Conservation (phyloP, 805 yeast species). For the Ogataea paraovalis region DNA sequence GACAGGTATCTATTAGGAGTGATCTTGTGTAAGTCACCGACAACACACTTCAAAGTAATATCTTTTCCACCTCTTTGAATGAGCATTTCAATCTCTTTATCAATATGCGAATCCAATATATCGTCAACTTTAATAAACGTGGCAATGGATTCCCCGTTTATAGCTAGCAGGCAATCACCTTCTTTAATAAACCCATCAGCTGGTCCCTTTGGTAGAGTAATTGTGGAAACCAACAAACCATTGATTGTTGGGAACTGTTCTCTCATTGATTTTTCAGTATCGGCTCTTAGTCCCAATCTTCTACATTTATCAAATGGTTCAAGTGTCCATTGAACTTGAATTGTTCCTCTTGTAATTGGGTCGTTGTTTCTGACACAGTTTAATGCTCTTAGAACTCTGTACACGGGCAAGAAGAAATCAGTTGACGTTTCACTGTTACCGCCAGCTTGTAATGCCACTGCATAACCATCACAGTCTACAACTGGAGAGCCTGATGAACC, state of each 20-base stretch:
- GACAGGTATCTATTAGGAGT: constrained; percentile 80
- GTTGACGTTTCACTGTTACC: constrained; percentile 90
- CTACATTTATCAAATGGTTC: constrained; percentile 90
- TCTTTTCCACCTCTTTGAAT: constrained; percentile 75
- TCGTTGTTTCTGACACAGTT: constrained; percentile 55
- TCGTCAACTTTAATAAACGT: constrained; percentile 81
- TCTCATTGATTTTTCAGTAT: constrained; percentile 69
- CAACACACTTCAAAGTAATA: constrained; percentile 44
- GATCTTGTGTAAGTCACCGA: constrained; percentile 75
- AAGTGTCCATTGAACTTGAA: constrained; percentile 84
- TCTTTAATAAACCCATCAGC: constrained; percentile 69
- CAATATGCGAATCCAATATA: constrained; percentile 70
- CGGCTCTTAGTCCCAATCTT: constrained; percentile 75
- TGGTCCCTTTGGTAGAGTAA: constrained; percentile 82
- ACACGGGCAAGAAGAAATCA: constrained; percentile 85
- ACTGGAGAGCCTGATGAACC: constrained; percentile 97
- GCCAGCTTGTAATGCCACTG: constrained; percentile 92
- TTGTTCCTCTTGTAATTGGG: constrained; percentile 82
- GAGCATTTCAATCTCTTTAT: constrained; percentile 47
- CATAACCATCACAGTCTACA: constrained; percentile 82
- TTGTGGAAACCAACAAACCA: constrained; percentile 79
- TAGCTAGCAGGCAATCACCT: constrained; percentile 78
- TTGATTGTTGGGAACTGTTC: constrained; percentile 64
- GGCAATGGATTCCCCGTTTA: constrained; percentile 60
- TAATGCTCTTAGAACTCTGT: constrained; percentile 78